phyloP scores from a whole-genome alignment of 371 early-diverging fungal genomes.

The Actinomucor elegans region DNA sequence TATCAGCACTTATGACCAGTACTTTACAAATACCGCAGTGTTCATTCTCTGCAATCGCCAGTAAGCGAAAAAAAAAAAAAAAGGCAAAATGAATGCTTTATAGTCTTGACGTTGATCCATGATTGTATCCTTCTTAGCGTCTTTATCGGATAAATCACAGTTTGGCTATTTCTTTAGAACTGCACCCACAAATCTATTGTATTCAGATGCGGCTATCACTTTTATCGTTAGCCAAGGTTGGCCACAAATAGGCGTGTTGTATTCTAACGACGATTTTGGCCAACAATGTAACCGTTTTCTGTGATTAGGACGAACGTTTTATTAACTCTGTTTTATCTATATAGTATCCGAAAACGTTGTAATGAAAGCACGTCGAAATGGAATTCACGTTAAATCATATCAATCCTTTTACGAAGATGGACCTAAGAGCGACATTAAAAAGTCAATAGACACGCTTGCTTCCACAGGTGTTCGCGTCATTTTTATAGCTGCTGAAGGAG shows the following conservation, averaged over 20 bases:
- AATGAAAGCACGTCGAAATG: conserved; percentile 36
- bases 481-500: conserved; percentile 49
- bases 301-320: neutral
- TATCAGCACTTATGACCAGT: conserved; percentile 59
- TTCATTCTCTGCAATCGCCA: conserved; percentile 59
- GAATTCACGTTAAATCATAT: conserved; percentile 43
- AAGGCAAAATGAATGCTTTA: neutral
- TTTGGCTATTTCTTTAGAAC: conserved; percentile 62
- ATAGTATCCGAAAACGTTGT: conserved; percentile 53
- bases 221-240: conserved; percentile 58
- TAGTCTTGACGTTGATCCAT: too few relatives aligned
- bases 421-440: conserved; percentile 41
- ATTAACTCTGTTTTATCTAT: neutral
- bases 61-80: conserved; percentile 18
- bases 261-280: conserved; percentile 53
- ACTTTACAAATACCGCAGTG: conserved; percentile 64
- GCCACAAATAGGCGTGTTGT: conserved; percentile 52
- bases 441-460: conserved; percentile 37
- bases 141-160: conserved; percentile 56
- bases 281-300: conserved; percentile 57
- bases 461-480: conserved; percentile 48
- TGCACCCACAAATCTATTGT: conserved; percentile 53
- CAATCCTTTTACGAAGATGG: conserved; percentile 52
- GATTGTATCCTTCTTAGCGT: too few relatives aligned
- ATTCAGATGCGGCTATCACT: conserved; percentile 50